phyloP scores from a whole-genome alignment of 495 filamentous ascomycete genomes.

The Penicillium crystallinum region DNA sequence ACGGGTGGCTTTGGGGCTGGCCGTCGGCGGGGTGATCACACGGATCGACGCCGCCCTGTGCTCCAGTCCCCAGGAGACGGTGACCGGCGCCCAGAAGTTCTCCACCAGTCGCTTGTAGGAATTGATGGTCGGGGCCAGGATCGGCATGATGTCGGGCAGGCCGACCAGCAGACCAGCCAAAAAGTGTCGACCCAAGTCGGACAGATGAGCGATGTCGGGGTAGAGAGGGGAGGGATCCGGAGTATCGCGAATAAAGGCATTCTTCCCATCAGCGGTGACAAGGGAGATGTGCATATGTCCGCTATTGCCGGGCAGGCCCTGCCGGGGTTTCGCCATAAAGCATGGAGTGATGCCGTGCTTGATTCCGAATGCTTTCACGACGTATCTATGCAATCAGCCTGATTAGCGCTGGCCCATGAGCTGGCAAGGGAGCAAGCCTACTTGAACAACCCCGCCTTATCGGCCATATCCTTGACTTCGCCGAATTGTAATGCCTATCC shows the following conservation, averaged over 20 bases:
- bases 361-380: constrained; percentile 78
- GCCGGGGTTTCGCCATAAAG: constrained; percentile 97
- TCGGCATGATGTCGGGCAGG: constrained; percentile 90
- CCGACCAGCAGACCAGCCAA: constrained; percentile 85
- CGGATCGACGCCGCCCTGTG: constrained; percentile 90
- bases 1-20: constrained; percentile 75
- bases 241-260: constrained; percentile 70
- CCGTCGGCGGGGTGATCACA: constrained; percentile 80
- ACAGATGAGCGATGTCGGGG: constrained; percentile 71
- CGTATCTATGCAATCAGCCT: constrained; percentile 52
- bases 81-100: constrained; percentile 98
- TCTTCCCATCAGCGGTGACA: constrained; percentile 60
- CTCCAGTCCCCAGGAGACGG: constrained; percentile 93
- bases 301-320: constrained; percentile 85
- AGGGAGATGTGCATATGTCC: constrained; percentile 91
- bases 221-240: constrained; percentile 65
- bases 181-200: constrained; percentile 87
- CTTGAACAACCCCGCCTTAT: constrained; percentile 90
- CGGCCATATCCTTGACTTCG: constrained; percentile 81
- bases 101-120: constrained; percentile 96
- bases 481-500: constrained; percentile 71
- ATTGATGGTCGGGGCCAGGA: constrained; percentile 91
- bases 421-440: constrained; percentile 27
- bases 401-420: not conserved
- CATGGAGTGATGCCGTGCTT: constrained; percentile 89